phyloP scores from a whole-genome alignment of 1,139 yeast genomes.

The Hansenula sp. region DNA sequence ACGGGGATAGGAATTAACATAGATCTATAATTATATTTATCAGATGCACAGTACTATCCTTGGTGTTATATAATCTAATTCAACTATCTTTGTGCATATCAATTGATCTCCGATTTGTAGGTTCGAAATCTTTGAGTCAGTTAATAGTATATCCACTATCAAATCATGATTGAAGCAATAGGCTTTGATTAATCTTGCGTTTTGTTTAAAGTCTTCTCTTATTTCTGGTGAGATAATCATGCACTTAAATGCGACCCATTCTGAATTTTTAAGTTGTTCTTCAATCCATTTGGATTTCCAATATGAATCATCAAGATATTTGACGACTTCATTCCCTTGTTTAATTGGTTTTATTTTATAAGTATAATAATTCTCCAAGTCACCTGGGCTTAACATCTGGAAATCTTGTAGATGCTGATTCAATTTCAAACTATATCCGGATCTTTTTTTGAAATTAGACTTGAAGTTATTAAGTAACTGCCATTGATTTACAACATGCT shows the following conservation, averaged over 20 bases:
- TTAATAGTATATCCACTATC: slow-evolving; percentile 37
- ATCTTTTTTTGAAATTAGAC: slow-evolving; percentile 14
- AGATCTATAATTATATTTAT: neutral
- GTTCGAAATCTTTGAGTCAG: neutral
- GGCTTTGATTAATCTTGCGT: slow-evolving; percentile 23
- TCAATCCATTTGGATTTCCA: slow-evolving; percentile 11
- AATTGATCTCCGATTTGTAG: slow-evolving; percentile 40
- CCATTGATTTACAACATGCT: slow-evolving; percentile 30
- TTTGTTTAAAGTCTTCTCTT: too few relatives aligned
- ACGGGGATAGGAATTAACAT: too few relatives aligned
- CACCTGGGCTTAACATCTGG: slow-evolving; percentile 3
- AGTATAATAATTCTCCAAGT: slow-evolving; percentile 9
- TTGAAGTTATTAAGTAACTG: slow-evolving; percentile 23
- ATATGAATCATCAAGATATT: slow-evolving; percentile 1
- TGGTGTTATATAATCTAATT: slow-evolving; percentile 25
- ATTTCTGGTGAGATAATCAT: slow-evolving; percentile 15
- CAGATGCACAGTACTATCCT: neutral
- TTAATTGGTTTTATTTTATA: slow-evolving; percentile 6
- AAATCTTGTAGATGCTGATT: slow-evolving; percentile 12
- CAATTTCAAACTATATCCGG: slow-evolving; percentile 14
- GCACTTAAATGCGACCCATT: slow-evolving; percentile 21
- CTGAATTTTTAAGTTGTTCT: neutral
- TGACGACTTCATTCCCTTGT: neutral
- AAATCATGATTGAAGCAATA: slow-evolving; percentile 45
- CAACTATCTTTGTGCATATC: slow-evolving; percentile 36